phyloP scores from a whole-genome alignment of 108 stramenopile species.

The Thalassiosira profunda region DNA sequence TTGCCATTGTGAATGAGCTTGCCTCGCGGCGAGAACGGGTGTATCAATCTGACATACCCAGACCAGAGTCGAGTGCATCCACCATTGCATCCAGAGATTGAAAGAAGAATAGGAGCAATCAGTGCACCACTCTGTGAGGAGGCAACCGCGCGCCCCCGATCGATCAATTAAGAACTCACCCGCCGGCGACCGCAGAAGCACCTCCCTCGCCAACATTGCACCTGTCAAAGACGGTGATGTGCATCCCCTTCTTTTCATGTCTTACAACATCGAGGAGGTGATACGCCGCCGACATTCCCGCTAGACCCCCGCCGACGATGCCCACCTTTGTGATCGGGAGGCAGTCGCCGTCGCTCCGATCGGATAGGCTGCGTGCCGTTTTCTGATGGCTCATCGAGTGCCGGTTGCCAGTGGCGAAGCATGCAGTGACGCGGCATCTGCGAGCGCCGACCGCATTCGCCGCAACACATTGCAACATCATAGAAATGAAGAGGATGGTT shows the following conservation, averaged over 20 bases:
- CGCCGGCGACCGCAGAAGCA: slow-evolving; percentile 88
- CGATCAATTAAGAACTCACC: slow-evolving; percentile 50
- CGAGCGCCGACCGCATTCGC: no score
- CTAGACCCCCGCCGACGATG: slow-evolving; percentile 86
- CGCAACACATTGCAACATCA: no score
- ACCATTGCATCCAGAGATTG: neutral
- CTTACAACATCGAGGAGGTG: slow-evolving; percentile 54
- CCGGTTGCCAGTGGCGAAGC: no score
- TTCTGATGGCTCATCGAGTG: no score
- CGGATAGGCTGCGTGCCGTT: no score
- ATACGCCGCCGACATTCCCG: slow-evolving; percentile 74
- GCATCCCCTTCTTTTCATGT: slow-evolving; percentile 15
- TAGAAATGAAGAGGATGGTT: no score
- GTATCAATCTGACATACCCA: slow-evolving; percentile 70
- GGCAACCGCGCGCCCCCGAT: neutral
- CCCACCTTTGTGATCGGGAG: slow-evolving; percentile 38
- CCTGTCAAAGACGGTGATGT: slow-evolving; percentile 73
- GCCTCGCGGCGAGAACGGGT: slow-evolving; percentile 84
- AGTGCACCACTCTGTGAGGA: neutral
- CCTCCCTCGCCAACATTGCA: slow-evolving; percentile 65
- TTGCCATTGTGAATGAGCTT: slow-evolving; percentile 80
- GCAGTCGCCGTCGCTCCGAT: no score
- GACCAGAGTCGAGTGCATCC: no score
- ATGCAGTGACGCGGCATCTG: no score
- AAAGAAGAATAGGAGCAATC: neutral